Percentiles rank a stretch among this genome's conserved stretches.
Evolutionary conservation across 2,329 filamentous ascomycete genomes (phyloP).

Genomic region (Pestalotiopsis sp.): DNA sequence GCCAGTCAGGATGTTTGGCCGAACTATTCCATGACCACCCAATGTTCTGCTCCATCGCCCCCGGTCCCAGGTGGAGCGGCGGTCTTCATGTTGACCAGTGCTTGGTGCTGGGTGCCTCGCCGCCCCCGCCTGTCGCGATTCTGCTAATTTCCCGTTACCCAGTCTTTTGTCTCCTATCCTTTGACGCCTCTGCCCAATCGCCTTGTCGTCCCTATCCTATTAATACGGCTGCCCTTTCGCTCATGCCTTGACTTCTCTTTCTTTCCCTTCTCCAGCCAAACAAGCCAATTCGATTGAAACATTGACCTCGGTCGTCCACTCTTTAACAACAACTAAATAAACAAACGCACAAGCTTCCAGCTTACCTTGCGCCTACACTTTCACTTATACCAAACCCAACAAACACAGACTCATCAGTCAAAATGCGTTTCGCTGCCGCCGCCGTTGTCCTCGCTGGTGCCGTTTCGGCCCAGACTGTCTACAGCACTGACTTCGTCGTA

Average conservation of each 20-base stretch:
- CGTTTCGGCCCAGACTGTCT: constrained; percentile 51
- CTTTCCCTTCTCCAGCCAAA: constrained; percentile 43
- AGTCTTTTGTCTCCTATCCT: constrained; percentile 21
- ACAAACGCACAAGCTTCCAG: constrained; percentile 28
- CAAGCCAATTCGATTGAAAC: constrained; percentile 46
- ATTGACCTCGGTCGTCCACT: constrained; percentile 63
- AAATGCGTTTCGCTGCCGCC: constrained; percentile 64
- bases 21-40: constrained; percentile 4
- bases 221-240: constrained; percentile 47
- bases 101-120: background rate
- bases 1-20: background rate
- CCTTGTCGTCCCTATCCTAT: constrained; percentile 34
- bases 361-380: constrained; percentile 34
- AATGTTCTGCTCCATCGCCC: background rate
- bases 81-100: constrained; percentile 9
- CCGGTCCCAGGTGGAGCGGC: background rate
- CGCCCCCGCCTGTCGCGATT: background rate
- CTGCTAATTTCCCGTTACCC: constrained; percentile 31
- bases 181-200: constrained; percentile 26
- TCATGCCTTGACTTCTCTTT: constrained; percentile 25
- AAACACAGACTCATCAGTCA: constrained; percentile 40
- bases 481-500: constrained; percentile 52
- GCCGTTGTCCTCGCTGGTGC: constrained; percentile 52
- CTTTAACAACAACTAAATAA: constrained; percentile 38
- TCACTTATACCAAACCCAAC: constrained; percentile 24